Evolutionary conservation across 805 yeast species (phyloP), one percentile per base, ranked within the genome.

Genomic region (Myxozyma nipponensis): DNA sequence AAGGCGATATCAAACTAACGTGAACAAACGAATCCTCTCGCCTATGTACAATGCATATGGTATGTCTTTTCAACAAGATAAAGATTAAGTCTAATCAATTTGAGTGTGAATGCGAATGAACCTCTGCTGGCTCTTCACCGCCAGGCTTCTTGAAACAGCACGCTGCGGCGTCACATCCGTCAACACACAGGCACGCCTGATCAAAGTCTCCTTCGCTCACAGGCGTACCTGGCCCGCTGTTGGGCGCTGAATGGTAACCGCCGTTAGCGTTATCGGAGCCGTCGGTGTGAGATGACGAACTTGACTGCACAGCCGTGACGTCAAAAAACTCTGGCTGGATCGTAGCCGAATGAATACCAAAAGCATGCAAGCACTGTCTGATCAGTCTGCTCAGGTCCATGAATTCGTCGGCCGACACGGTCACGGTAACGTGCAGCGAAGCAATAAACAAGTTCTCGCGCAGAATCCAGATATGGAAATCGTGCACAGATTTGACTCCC

Each of bases 391-490:
- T 95, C 44, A 86, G 77, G n/a, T 70, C 68, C 49, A 83, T 69
- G 66, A 88, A 93, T 23, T 78, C 74, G 36, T 36, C 55, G n/a
- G 88, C 84, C 9, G 77, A 72, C 13, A 77, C 69, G 46, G 77
- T 75, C 39, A 93, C 75, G 62, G 88, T 86, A 37, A 89, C 84
- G 66, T 91, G 98, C 53, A 93, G 75, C 1, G 96, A 84, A 1
- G 97, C 96, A 64, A 91, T 86, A 58, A 82, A 76, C 48, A 86
- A 77, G 54, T 82, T 84, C 69, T 91, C 98, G 44, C 90, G 86
- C 60, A 91, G 76, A 66, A 89, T 91, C 98, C 98, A 91, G 51
- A 91, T 83, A 68, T 91, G 98, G 75, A 91, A 83, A 69, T 91
- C 98, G 67, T 91, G 98, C 28, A 93, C 83, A 1, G 95, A 85